Evolutionary conservation across 2,329 filamentous ascomycete genomes (phyloP).

Genomic region (Xylaria sp.): DNA sequence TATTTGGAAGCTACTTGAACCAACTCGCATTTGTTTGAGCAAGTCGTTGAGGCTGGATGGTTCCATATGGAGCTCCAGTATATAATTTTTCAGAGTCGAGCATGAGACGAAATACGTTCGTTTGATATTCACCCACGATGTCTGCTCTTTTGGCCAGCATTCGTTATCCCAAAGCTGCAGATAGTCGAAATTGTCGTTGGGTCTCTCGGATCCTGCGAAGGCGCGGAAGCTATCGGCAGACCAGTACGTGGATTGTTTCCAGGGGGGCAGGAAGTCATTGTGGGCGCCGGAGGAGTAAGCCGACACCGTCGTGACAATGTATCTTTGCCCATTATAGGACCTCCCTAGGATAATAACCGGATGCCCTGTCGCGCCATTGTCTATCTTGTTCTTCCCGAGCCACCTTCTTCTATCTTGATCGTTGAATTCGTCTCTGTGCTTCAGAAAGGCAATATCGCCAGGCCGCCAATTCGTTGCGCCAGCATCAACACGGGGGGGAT

Average conservation of each 20-base stretch:
- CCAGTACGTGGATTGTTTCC: slow-evolving; percentile 16
- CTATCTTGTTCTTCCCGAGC: slow-evolving; percentile 21
- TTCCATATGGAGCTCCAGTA: too few species aligned
- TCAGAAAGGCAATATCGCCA: slow-evolving; percentile 33
- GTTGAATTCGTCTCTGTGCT: slow-evolving; percentile 15
- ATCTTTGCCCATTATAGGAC: slow-evolving; percentile 15
- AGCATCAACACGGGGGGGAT: slow-evolving; percentile 7
- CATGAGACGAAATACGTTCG: too few species aligned
- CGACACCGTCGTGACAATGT: slow-evolving; percentile 32
- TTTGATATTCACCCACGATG: too few species aligned
- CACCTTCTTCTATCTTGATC: slow-evolving; percentile 9
- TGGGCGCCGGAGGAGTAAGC: slow-evolving; percentile 26
- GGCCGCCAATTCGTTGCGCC: slow-evolving; percentile 1
- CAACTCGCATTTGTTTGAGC: too few species aligned
- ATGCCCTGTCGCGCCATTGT: slow-evolving; percentile 25
- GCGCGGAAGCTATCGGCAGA: slow-evolving; percentile 18
- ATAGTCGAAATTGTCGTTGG: neutral
- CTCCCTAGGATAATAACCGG: slow-evolving; percentile 33
- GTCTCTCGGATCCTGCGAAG: slow-evolving; percentile 30
- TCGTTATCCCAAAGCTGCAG: too few species aligned
- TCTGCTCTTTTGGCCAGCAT: too few species aligned
- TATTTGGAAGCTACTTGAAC: too few species aligned
- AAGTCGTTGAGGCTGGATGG: too few species aligned
- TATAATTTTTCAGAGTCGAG: too few species aligned
- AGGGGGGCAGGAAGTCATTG: slow-evolving; percentile 29